phyloP scores from a whole-genome alignment of 768 basidiomycete genomes.

The Russula lepida region DNA sequence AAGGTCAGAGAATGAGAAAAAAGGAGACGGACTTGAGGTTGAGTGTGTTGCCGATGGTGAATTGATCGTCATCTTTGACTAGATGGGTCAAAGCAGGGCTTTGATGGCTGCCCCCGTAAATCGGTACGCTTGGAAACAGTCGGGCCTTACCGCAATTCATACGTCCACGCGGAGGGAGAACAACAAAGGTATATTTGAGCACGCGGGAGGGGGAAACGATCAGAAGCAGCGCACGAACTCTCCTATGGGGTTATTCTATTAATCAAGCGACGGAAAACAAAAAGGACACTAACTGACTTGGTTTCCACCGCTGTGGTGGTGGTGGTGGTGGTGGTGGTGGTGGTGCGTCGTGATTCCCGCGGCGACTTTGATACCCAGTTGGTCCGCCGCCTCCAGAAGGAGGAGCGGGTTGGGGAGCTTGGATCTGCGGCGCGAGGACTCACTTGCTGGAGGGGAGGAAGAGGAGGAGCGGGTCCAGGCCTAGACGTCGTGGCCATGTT shows the following conservation, averaged over 20 bases:
- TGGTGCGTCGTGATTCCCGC: conserved; percentile 87
- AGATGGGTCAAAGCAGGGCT: conserved; percentile 59
- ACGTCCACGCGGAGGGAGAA: no score
- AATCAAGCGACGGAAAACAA: no score
- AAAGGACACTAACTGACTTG: conserved; percentile 36
- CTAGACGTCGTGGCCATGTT: no score
- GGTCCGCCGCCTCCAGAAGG: conserved; percentile 51
- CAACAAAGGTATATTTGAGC: background rate
- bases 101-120: conserved; percentile 74
- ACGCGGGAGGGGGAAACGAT: background rate
- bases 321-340: no score
- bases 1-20: no score
- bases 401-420: no score
- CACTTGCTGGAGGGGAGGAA: no score
- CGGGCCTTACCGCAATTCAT: conserved; percentile 24
- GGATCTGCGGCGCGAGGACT: no score
- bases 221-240: conserved; percentile 34
- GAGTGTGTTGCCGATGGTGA: conserved; percentile 60
- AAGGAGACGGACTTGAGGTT: conserved; percentile 42
- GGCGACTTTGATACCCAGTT: conserved; percentile 54
- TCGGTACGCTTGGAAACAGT: conserved; percentile 39
- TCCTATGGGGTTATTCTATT: conserved; percentile 28
- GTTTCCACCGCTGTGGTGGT: conserved; percentile 87
- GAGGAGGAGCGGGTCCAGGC: no score
- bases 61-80: conserved; percentile 75